A percentile compares a stretch with the other conserved stretches of the same genome.
Evolutionary conservation across 805 yeast species (phyloP).

Genomic region (Schwanniomyces yamadae): DNA sequence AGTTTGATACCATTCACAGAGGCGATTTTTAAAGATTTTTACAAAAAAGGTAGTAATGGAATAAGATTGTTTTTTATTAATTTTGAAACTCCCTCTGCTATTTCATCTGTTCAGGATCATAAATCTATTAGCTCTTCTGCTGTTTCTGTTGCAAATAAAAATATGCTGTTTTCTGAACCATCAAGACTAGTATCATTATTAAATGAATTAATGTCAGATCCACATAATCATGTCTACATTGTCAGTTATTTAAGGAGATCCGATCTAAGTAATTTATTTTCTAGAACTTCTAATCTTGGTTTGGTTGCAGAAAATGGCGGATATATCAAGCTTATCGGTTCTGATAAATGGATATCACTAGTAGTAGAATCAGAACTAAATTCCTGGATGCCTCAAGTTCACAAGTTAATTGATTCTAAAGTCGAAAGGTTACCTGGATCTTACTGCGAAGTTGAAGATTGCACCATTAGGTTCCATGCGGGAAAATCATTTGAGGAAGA

Average conservation of each 20-base stretch:
- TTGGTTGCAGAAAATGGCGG: constrained; percentile 91
- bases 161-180: constrained; percentile 48
- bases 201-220: constrained; percentile 55
- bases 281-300: constrained; percentile 69
- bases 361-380: constrained; percentile 47
- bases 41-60: constrained; percentile 16
- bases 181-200: constrained; percentile 58
- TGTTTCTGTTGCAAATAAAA: constrained; percentile 17
- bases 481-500: constrained; percentile 62
- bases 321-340: constrained; percentile 56
- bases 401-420: constrained; percentile 54
- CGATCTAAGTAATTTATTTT: constrained; percentile 66
- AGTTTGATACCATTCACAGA: constrained; percentile 31
- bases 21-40: constrained; percentile 33
- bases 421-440: constrained; percentile 82
- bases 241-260: constrained; percentile 62
- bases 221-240: constrained; percentile 66
- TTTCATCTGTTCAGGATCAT: constrained; percentile 15
- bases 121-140: constrained; percentile 26
- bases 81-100: constrained; percentile 44
- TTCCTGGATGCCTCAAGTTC: constrained; percentile 60
- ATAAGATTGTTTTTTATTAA: constrained; percentile 54
- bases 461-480: constrained; percentile 74
- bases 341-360: constrained; percentile 59
- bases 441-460: constrained; percentile 67